Evolutionary conservation across 768 basidiomycete genomes (phyloP).

Genomic region (Cystobasidium ongulense): DNA sequence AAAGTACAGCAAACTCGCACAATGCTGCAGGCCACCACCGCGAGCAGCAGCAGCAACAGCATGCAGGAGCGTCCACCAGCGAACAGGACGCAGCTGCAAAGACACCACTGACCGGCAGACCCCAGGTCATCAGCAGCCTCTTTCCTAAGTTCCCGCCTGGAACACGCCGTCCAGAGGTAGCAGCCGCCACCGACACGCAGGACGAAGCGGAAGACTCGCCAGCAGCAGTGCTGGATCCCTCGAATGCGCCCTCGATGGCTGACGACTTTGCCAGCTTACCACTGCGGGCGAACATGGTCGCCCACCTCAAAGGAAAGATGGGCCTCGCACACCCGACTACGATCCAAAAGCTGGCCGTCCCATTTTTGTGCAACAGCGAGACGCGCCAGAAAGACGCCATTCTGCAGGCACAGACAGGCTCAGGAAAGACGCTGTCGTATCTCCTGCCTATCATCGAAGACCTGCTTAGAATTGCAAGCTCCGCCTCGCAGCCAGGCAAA

Average conservation of each 20-base stretch:
- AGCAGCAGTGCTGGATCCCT: slow-evolving; percentile 1
- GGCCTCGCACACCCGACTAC: slow-evolving; percentile 25
- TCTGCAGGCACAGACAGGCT: slow-evolving; percentile 51
- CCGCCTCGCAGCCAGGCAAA: not conserved
- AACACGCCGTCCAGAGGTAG: not conserved
- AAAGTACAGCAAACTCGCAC: not conserved
- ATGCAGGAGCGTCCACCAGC: not conserved
- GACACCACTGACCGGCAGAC: not conserved
- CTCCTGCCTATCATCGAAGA: slow-evolving; percentile 85
- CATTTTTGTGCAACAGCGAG: not conserved
- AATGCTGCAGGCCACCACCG: not conserved
- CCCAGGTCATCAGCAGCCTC: slow-evolving; percentile 34
- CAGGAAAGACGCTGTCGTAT: slow-evolving; percentile 95
- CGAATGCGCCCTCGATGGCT: slow-evolving; percentile 20
- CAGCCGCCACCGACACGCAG: not conserved
- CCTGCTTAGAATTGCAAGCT: slow-evolving; percentile 55
- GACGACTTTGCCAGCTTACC: slow-evolving; percentile 3
- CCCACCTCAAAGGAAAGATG: slow-evolving; percentile 32
- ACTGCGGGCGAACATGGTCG: not conserved
- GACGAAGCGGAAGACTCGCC: not conserved
- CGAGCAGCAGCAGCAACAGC: not conserved
- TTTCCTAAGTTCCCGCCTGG: slow-evolving; percentile 23
- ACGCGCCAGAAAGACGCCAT: slow-evolving; percentile 17
- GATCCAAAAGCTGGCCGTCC: slow-evolving; percentile 32
- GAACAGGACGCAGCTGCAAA: not conserved